phyloP scores from a whole-genome alignment of 2,329 filamentous ascomycete species.

The Penicillium sp. region DNA sequence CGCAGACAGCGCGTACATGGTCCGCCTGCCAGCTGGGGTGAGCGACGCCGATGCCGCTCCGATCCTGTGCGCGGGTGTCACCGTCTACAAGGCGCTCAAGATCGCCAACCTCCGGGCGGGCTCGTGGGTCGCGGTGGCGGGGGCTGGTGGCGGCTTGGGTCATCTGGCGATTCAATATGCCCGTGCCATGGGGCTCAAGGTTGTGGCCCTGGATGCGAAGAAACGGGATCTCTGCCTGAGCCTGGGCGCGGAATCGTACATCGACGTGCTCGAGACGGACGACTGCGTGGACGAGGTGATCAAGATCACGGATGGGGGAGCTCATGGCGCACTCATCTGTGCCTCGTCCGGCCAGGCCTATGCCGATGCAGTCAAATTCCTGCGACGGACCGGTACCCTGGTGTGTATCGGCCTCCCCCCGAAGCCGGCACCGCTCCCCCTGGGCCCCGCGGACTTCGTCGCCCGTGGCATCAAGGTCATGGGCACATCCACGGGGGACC shows the following conservation, averaged over 20 bases:
- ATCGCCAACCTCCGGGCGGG: constrained; percentile 36
- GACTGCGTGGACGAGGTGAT: constrained; percentile 30
- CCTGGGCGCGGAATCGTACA: constrained; percentile 39
- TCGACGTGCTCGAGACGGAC: constrained; percentile 31
- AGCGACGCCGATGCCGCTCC: constrained; percentile 17
- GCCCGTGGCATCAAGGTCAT: constrained; percentile 16
- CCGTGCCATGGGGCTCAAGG: constrained; percentile 30
- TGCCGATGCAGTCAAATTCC: constrained; percentile 16
- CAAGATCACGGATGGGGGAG: constrained; percentile 38
- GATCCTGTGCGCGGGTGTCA: constrained; percentile 25
- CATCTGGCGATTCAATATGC: constrained; percentile 25
- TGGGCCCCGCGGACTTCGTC: constrained; percentile 18
- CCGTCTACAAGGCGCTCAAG: constrained; percentile 23
- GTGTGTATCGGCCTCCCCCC: constrained; percentile 12
- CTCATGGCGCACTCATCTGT: constrained; percentile 40
- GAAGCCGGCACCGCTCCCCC: constrained; percentile 5
- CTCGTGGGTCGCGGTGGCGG: constrained; percentile 30
- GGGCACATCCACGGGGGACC: constrained; percentile 16
- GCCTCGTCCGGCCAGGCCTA: constrained; percentile 40
- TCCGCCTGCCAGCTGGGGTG: constrained; percentile 20
- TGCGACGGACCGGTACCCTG: constrained; percentile 8
- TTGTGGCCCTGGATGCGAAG: constrained; percentile 38
- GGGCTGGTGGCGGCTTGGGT: constrained; percentile 33
- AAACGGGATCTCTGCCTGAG: constrained; percentile 35
- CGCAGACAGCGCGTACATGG: constrained; percentile 15